These are phyloP conservation scores for Pseudocercospora cruenta DNA, from an alignment of 2,329 filamentous ascomycete species.

Conservation along the genomic window DNA sequence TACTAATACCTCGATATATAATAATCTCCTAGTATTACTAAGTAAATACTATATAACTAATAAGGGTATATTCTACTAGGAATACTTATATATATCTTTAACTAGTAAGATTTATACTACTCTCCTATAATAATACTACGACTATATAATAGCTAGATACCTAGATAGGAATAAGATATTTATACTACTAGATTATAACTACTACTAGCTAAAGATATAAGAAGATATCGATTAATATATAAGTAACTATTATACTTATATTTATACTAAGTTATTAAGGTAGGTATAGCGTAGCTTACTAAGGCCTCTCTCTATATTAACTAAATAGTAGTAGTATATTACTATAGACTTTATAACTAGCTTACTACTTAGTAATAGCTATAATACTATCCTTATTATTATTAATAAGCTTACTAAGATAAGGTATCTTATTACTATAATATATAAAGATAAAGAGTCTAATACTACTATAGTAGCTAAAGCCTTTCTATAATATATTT, in stretches of 20 bases:
- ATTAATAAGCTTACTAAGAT: not conserved
- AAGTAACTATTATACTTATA: constrained; percentile 1
- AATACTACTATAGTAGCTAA: not conserved
- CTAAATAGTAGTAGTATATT: constrained; percentile 1
- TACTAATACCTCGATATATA: not conserved
- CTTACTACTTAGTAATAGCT: not conserved
- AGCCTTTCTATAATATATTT: constrained; percentile 2
- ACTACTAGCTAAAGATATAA: not conserved
- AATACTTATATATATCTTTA: not conserved
- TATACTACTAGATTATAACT: not conserved
- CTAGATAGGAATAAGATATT: not conserved
- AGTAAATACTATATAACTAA: not conserved
- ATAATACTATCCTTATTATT: not conserved
- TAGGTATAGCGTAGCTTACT: not conserved
- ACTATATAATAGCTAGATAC: not conserved
- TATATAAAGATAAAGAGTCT: not conserved
- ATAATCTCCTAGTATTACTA: not conserved
- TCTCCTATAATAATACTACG: not conserved
- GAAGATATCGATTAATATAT: not conserved
- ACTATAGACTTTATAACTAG: not conserved
- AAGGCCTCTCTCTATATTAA: not conserved
- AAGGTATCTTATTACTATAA: not conserved
- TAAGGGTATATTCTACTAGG: not conserved
- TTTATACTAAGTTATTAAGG: not conserved
- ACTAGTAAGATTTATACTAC: not conserved